Evolutionary conservation across 495 filamentous ascomycete species (phyloP).

Genomic region (Corynascus novoguineensis): DNA sequence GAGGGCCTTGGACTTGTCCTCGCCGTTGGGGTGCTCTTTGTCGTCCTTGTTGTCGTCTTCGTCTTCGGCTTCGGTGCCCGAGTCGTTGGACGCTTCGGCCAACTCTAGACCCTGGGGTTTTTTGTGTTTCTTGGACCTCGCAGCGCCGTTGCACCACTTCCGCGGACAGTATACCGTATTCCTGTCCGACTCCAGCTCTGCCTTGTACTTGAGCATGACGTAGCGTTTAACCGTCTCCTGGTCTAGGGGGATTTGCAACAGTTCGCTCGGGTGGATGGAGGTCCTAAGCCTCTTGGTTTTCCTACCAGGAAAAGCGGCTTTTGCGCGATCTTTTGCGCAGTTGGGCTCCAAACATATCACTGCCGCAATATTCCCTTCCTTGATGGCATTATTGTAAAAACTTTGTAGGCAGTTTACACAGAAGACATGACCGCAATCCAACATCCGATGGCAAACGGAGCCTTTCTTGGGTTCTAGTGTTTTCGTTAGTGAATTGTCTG

Average conservation of each 20-base stretch:
- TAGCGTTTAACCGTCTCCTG: conserved; percentile 75
- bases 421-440: conserved; percentile 84
- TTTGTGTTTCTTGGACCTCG: conserved; percentile 70
- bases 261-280: conserved; percentile 77
- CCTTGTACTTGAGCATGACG: conserved; percentile 83
- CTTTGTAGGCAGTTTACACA: conserved; percentile 78
- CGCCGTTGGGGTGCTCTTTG: conserved; percentile 39
- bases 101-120: conserved; percentile 55
- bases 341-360: conserved; percentile 72
- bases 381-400: conserved; percentile 83
- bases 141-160: conserved; percentile 90
- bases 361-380: conserved; percentile 70
- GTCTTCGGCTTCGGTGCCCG: conserved; percentile 36
- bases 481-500: conserved; percentile 20
- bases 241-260: conserved; percentile 76
- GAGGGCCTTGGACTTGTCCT: conserved; percentile 20
- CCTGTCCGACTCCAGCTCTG: conserved; percentile 81
- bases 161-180: conserved; percentile 92
- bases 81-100: conserved; percentile 45
- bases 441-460: conserved; percentile 65
- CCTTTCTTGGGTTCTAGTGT: conserved; percentile 84
- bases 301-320: conserved; percentile 25
- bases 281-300: conserved; percentile 48
- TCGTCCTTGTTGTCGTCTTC: conserved; percentile 25
- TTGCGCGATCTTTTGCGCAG: conserved; percentile 59